These are phyloP conservation scores for Fusarium sp. DNA, from an alignment of 2,329 filamentous ascomycete genomes.

Conservation along the genomic window DNA sequence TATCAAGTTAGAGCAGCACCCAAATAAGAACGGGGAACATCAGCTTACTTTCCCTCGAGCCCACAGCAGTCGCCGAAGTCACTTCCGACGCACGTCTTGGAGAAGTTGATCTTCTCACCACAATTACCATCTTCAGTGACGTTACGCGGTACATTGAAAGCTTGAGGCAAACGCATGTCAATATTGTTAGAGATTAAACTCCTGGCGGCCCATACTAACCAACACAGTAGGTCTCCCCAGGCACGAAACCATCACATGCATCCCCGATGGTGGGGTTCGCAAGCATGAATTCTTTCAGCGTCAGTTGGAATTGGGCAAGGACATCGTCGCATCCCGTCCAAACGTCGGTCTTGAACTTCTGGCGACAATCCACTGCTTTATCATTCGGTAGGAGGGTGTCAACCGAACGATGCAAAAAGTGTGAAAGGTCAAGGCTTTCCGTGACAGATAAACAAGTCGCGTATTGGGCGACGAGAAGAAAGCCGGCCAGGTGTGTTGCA, in stretches of 20 bases:
- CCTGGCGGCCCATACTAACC: not conserved
- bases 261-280: constrained; percentile 5
- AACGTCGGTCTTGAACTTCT: constrained; percentile 5
- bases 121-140: no score
- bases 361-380: not conserved
- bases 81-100: not conserved
- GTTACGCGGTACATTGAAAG: no score
- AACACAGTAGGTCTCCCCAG: constrained; percentile 3
- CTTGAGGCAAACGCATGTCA: no score
- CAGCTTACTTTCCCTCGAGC: no score
- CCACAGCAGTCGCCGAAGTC: not conserved
- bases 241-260: constrained; percentile 3
- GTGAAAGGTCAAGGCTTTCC: not conserved
- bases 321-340: constrained; percentile 7
- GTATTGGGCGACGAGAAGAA: not conserved
- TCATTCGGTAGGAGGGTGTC: not conserved
- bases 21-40: no score
- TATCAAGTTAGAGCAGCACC: no score
- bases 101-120: not conserved
- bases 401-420: not conserved
- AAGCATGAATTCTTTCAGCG: constrained; percentile 7
- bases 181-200: not conserved
- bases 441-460: not conserved
- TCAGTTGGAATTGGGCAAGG: constrained; percentile 1
- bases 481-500: not conserved